Evolutionary conservation across 768 basidiomycete genomes (phyloP).

Genomic region (Pholiota molesta): DNA sequence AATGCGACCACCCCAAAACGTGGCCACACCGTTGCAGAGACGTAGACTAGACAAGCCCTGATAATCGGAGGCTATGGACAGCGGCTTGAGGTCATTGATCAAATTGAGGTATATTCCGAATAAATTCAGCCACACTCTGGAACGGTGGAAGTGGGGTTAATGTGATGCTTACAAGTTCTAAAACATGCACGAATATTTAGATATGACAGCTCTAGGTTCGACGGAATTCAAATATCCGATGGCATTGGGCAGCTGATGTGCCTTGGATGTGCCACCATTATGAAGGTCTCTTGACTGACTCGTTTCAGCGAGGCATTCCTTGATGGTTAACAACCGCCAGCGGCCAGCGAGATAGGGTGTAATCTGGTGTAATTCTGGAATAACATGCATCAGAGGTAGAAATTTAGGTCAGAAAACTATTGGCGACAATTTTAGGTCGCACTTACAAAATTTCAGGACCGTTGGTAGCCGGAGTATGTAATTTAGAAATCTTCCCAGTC

Average conservation of each 20-base stretch:
- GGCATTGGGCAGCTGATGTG: neutral
- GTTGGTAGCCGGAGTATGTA: neutral
- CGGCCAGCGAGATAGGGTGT: neutral
- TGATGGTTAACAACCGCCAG: neutral
- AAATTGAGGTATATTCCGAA: neutral
- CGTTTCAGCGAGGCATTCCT: neutral
- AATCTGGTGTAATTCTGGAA: neutral
- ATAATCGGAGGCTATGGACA: neutral
- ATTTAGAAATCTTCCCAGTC: neutral
- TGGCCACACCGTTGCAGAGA: neutral
- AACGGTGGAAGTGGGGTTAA: too few relatives aligned
- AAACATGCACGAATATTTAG: neutral
- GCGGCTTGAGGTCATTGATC: neutral
- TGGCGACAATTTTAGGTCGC: neutral
- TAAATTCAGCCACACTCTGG: neutral
- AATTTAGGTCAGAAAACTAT: neutral
- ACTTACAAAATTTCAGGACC: neutral
- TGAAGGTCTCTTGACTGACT: neutral
- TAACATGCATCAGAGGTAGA: neutral
- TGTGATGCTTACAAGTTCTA: neutral
- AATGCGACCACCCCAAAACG: neutral
- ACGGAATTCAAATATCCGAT: neutral
- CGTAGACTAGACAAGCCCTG: neutral
- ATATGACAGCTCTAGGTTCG: neutral
- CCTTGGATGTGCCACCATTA: neutral